phyloP scores from a whole-genome alignment of 2,329 filamentous ascomycete species.

The Epicoccum nigrum region DNA sequence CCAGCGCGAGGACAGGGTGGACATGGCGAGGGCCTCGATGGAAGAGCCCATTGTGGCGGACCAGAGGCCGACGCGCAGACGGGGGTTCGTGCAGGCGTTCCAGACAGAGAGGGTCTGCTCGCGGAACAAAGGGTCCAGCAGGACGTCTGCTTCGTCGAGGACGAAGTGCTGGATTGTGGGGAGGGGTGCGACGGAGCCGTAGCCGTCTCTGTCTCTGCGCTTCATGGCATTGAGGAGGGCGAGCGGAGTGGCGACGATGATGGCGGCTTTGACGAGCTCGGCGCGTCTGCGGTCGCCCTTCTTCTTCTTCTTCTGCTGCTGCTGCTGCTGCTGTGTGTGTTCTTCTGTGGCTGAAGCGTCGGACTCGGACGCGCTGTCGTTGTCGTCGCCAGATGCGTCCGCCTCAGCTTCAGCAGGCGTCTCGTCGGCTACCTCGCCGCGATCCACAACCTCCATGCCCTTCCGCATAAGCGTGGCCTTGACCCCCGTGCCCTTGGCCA shows the following conservation, averaged over 20 bases:
- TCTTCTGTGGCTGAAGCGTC: conserved; percentile 44
- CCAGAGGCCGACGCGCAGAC: conserved; percentile 83
- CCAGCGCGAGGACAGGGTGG: conserved; percentile 58
- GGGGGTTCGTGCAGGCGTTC: conserved; percentile 73
- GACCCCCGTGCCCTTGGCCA: conserved; percentile 77
- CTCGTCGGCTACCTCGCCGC: conserved; percentile 35
- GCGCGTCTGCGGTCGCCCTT: conserved; percentile 45
- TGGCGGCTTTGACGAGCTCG: conserved; percentile 72
- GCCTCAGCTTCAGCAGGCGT: conserved; percentile 37
- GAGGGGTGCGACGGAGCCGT: conserved; percentile 58
- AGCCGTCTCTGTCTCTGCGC: too few species aligned
- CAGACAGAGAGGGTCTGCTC: conserved; percentile 87
- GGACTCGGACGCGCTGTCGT: conserved; percentile 41
- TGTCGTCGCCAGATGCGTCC: conserved; percentile 49
- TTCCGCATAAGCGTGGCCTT: conserved; percentile 84
- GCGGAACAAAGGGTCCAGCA: conserved; percentile 88
- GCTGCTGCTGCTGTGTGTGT: conserved; percentile 37
- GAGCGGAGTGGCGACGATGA: conserved; percentile 81
- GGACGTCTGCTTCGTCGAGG: conserved; percentile 92
- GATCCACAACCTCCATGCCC: conserved; percentile 69
- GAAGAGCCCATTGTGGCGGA: conserved; percentile 97
- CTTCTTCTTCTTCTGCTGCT: too few species aligned
- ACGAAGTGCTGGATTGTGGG: conserved; percentile 76
- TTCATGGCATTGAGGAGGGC: conserved; percentile 75
- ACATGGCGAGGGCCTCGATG: conserved; percentile 77